Evolutionary conservation across 768 basidiomycete species (phyloP), one percentile per base, ranked within the genome.

Genomic region (Dentipellis sp.): DNA sequence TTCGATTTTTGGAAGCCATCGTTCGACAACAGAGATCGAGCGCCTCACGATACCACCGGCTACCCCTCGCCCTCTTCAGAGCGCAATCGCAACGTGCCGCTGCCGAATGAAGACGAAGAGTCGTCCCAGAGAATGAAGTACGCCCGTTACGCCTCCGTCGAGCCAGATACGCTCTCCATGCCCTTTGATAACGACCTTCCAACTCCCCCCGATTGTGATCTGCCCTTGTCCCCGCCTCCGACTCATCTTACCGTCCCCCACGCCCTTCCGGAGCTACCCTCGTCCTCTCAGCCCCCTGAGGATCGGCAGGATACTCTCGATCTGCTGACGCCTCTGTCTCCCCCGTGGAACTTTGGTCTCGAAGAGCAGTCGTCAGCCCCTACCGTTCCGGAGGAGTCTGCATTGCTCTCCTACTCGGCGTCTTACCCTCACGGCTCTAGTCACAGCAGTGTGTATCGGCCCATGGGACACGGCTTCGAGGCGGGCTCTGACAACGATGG

Each of bases 51-150:
- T 45, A 45, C 42, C 42, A n/a, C 42, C 42, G 42, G 29, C 52
- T 56, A 58, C 45, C 60, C 60, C 29, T 62, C 62, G 10, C 62
- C 62, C 6, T 61, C 62, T 23, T 63, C 60, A 21, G 62, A 62
- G 49, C 62, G 54, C 47, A 63, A 63, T 52, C 62, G 59, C 50
- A 63, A 61, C 11, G 61, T 63, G 35, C 62, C 60, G 1, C 55
- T 63, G 23, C 62, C 62, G 9, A 22, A 35, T 23, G 22, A 50
- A 22, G 22, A 50, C 29, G 22, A 22, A 14, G 19, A 21, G 48
- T 22, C 8, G 8, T 17, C 11, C 48, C 19, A 23, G 9, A 14
- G 19, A 11, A 23, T 50, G 48, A 14, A 35, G 19, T 16, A 35
- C 48, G 22, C 19, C 16, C 19, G 19, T 42, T 9, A 42, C 40